Percentiles rank a stretch among this genome's conserved stretches.
Conservation (phyloP, 1,139 yeast species). For the Arxiozyma heterogenica region DNA sequence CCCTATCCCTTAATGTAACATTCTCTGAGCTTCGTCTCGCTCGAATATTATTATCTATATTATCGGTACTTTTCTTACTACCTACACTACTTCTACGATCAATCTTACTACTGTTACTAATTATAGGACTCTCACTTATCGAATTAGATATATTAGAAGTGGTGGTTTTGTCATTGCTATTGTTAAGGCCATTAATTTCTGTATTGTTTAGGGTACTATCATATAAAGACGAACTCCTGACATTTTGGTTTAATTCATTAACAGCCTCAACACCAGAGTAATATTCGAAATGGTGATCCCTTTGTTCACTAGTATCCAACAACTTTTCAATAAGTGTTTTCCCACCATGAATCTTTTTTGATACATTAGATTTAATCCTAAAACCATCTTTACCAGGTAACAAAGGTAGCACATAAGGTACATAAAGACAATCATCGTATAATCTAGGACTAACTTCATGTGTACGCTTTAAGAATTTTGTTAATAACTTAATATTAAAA, state of each 20-base stretch:
- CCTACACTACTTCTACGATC: background rate
- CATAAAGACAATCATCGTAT: conserved; percentile 85
- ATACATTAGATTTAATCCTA: conserved; percentile 70
- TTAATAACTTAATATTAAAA: conserved; percentile 54
- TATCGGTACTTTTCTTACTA: background rate
- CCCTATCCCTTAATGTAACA: background rate
- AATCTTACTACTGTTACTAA: background rate
- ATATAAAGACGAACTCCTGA: no score
- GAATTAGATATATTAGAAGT: background rate
- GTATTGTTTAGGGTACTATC: no score
- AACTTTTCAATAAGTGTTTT: conserved; percentile 61
- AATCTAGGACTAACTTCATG: conserved; percentile 80
- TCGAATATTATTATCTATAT: background rate
- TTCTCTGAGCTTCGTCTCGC: background rate
- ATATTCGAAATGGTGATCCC: conserved; percentile 86
- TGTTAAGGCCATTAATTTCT: background rate
- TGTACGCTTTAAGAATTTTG: conserved; percentile 52
- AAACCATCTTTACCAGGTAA: conserved; percentile 82
- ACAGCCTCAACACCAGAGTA: conserved; percentile 73
- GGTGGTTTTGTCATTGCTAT: background rate
- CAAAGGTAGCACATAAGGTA: conserved; percentile 80
- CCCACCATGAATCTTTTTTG: conserved; percentile 53
- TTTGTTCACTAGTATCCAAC: conserved; percentile 71
- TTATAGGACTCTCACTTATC: no score
- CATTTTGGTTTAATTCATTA: conserved; percentile 42